Evolutionary conservation across 2,329 filamentous ascomycete species (phyloP).

Genomic region (Botrytis elliptica): DNA sequence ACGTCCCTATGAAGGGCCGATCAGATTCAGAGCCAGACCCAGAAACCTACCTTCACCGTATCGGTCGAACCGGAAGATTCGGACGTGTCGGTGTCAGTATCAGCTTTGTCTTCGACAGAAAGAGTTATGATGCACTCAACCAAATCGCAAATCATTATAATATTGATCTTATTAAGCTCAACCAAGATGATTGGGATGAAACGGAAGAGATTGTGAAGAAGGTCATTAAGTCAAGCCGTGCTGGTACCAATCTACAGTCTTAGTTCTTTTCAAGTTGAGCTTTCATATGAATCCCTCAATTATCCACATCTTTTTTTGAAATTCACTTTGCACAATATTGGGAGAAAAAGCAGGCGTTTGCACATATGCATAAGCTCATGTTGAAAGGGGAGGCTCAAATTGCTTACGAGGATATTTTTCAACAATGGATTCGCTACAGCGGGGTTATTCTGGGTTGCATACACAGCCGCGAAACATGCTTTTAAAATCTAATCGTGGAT

Average conservation of each 20-base stretch:
- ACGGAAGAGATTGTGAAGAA: slow-evolving; percentile 81
- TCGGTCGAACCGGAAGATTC: slow-evolving; percentile 94
- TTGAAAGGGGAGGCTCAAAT: background rate
- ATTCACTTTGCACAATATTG: slow-evolving; percentile 14
- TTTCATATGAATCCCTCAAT: background rate
- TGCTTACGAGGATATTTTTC: slow-evolving; percentile 4
- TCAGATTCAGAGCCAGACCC: slow-evolving; percentile 82
- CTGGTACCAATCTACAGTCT: slow-evolving; percentile 49
- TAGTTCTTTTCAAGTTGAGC: background rate
- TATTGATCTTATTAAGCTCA: slow-evolving; percentile 77
- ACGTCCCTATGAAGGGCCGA: slow-evolving; percentile 72
- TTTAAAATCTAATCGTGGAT: slow-evolving; percentile 9
- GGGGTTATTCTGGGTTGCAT: slow-evolving; percentile 16
- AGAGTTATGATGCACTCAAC: slow-evolving; percentile 75
- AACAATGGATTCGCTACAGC: slow-evolving; percentile 1
- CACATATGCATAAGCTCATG: slow-evolving; percentile 9
- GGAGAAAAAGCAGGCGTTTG: slow-evolving; percentile 20
- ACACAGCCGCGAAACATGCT: slow-evolving; percentile 18
- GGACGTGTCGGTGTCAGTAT: slow-evolving; percentile 95
- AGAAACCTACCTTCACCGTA: slow-evolving; percentile 96
- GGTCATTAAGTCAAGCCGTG: slow-evolving; percentile 71
- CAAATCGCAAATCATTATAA: slow-evolving; percentile 78
- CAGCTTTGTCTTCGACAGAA: slow-evolving; percentile 85
- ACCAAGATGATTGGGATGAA: slow-evolving; percentile 85
- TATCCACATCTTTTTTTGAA: slow-evolving; percentile 4